Base-by-base conservation (phyloP, 371 early-diverging fungal genomes). In the Modicella reniformis region DNA sequence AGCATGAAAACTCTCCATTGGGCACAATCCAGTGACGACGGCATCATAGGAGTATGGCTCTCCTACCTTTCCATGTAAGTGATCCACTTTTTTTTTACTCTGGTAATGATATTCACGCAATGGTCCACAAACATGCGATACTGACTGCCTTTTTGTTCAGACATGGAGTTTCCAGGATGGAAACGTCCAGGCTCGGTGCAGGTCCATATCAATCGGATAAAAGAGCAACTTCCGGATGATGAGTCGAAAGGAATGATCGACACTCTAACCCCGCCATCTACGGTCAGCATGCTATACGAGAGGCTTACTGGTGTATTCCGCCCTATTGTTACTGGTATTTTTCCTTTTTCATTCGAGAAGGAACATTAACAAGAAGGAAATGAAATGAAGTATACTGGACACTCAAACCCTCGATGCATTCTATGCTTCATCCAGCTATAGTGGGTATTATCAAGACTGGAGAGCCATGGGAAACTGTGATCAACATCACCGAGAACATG, bases 401-500 rank as follows among this genome's bases (percentile, higher is more conserved):
- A n/a, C n/a, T n/a, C n/a, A n/a, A n/a, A n/a, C n/a, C n/a, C n/a
- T n/a, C n/a, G n/a, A n/a, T n/a, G n/a, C n/a, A n/a, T n/a, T n/a
- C n/a, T n/a, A n/a, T n/a, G n/a, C n/a, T n/a, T n/a, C n/a, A n/a
- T n/a, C n/a, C n/a, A n/a, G 58, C 59, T 3, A 52, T 61, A 33
- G 74, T 69, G 15, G 59, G 66, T 0, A 69, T 65, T 57, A 21
- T 74, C 26, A 13, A 40, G 70, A 65, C 53, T 5, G 57, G 62
- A 26, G 26, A 21, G 57, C 64, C 61, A 30, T 66, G 66, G 65
- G 66, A 65, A 0, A 65, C 21, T 23, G 47, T 28, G 3, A 65
- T 74, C 28, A 32, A 65, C 49, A 41, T 21, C 40, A 74, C 62
- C 23, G 70, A 69, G 66, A 53, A 33, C 19, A 60, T 74, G 75